Evolutionary conservation across 1,284 basidiomycete genomes (phyloP).

Genomic region (Trametes hirsuta): DNA sequence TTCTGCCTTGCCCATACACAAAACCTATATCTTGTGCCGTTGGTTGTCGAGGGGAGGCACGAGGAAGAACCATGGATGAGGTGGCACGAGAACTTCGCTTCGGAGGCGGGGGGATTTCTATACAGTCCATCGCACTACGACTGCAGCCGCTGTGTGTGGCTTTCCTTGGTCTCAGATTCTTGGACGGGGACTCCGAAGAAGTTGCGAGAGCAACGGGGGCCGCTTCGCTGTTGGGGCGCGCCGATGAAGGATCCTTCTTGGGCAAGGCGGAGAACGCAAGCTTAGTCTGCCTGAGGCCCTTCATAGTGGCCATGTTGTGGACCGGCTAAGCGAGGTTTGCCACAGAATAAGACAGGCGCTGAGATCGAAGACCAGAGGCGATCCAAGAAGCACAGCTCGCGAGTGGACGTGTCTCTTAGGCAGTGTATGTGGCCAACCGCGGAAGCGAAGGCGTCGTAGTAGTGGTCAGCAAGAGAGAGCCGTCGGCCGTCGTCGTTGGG

Average conservation of each 20-base stretch:
- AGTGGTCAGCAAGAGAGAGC: neutral
- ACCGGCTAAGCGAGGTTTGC: neutral
- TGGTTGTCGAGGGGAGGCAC: slow-evolving; percentile 5
- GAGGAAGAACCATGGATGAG: neutral
- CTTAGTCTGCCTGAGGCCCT: slow-evolving; percentile 20
- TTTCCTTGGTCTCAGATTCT: slow-evolving; percentile 2
- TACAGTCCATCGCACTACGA: slow-evolving; percentile 6
- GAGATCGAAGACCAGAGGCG: neutral
- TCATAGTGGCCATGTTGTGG: slow-evolving; percentile 6
- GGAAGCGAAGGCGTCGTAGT: neutral
- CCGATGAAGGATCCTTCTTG: neutral
- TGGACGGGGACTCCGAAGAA: neutral
- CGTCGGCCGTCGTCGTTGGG: neutral
- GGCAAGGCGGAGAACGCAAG: slow-evolving; percentile 15
- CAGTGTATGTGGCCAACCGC: too few relatives aligned
- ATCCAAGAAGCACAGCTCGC: neutral
- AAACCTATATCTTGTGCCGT: neutral
- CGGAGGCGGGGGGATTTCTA: slow-evolving; percentile 15
- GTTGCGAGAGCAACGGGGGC: neutral
- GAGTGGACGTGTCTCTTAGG: too few relatives aligned
- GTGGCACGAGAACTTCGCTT: slow-evolving; percentile 3
- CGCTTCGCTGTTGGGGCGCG: neutral
- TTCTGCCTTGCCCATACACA: slow-evolving; percentile 4
- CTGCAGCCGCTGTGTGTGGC: neutral
- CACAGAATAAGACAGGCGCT: neutral